Evolutionary conservation across 2,329 filamentous ascomycete species (phyloP), one percentile per base, ranked within the genome.

Genomic region (Colletotrichum spaethianum): DNA sequence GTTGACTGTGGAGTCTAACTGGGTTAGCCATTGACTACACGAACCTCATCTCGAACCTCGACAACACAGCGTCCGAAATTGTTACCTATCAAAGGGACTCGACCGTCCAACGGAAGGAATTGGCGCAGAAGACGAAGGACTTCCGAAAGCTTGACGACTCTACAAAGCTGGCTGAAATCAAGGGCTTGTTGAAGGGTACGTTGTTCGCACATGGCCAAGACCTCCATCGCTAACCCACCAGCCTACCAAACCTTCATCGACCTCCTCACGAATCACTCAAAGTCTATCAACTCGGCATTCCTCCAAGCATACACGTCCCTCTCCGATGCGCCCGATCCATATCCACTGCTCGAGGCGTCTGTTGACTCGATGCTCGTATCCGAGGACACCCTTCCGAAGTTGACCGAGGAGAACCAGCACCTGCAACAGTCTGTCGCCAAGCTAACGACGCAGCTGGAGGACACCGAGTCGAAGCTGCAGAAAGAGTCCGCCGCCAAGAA

Each of bases 121-220:
- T 99, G 26, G 96, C 97, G n/a, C 95, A 98, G 80, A 98, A 98
- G 87, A 99, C 96, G 0, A 99, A 99, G 79, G 96, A 98, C 78
- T 99, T 98, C 77, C 89, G 95, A 73, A 98, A 98, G 82, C 88
- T 97, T 14, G 96, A 98, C 77, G 95, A 99, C 86, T 86, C 93
- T 14, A 90, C 90, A 68, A 99, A 98, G 82, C 84, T 99, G 65
- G 87, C 87, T 6, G 96, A 99, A 82, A 91, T 97, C 85, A 99
- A 98, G 83, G 91, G 91, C 48, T 84, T 99, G 62, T 84, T 99
- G 71, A 98, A 98, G 87, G 92, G 94, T 95, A 80, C 57, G 78
- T 74, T 31, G 23, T 16, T 31, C 57, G 28, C 48, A n/a, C 28
- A 18, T 63, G 46, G 59, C 44, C 46, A 31, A 52, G 23, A 26